Evolutionary conservation across 2,329 filamentous ascomycete genomes (phyloP).

Genomic region (Daldinia sp.): DNA sequence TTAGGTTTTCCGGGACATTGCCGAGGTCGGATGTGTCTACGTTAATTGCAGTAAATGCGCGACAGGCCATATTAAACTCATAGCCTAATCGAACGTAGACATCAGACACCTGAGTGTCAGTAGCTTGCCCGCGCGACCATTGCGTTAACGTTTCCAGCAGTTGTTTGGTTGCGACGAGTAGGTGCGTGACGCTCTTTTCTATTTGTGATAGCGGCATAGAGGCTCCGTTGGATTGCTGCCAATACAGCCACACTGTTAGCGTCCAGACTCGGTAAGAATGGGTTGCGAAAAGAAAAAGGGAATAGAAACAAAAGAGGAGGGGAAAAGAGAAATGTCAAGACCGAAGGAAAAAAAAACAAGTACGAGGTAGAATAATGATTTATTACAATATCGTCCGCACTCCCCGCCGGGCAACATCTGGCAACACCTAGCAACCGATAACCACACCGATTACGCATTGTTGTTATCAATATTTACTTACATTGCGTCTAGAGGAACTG

Average conservation of each 20-base stretch:
- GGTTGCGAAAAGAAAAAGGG: background rate
- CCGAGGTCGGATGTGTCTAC: constrained; percentile 94
- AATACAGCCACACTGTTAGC: constrained; percentile 31
- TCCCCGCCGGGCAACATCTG: no score
- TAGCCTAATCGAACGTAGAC: constrained; percentile 97
- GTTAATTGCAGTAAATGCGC: constrained; percentile 95
- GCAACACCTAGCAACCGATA: background rate
- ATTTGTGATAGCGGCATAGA: constrained; percentile 89
- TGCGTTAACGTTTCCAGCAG: constrained; percentile 95
- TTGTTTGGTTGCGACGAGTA: constrained; percentile 97
- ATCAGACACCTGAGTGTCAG: constrained; percentile 94
- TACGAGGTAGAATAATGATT: constrained; percentile 17
- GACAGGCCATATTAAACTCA: constrained; percentile 98
- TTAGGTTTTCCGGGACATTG: constrained; percentile 90
- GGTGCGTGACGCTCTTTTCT: constrained; percentile 97
- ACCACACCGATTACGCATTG: constrained; percentile 22
- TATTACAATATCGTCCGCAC: background rate
- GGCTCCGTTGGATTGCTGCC: constrained; percentile 63
- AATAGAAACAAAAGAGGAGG: background rate
- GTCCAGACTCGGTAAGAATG: constrained; percentile 8
- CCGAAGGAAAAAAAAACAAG: constrained; percentile 3
- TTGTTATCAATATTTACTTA: constrained; percentile 53
- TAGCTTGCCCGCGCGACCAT: constrained; percentile 93
- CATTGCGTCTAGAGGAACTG: constrained; percentile 63
- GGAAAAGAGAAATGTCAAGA: background rate